Percentiles rank a stretch among this genome's conserved stretches.
Conservation (phyloP, 2,329 filamentous ascomycete genomes). For the Penicillium sp. region DNA sequence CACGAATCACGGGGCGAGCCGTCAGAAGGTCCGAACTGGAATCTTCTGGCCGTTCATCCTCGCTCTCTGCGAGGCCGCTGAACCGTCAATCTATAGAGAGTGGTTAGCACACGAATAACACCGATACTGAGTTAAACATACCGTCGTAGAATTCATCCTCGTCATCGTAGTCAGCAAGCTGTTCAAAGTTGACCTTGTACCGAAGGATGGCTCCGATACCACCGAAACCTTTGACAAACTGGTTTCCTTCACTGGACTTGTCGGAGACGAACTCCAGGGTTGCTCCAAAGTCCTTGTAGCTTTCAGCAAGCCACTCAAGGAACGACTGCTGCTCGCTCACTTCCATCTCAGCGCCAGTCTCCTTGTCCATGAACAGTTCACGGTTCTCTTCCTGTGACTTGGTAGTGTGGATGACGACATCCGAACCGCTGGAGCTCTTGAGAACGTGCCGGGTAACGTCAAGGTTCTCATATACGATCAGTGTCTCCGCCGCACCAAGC, state of each 20-base stretch:
- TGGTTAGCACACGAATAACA: conserved; percentile 2
- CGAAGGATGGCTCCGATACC: conserved; percentile 93
- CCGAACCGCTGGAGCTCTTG: conserved; percentile 64
- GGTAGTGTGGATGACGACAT: conserved; percentile 74
- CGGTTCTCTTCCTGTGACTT: conserved; percentile 76
- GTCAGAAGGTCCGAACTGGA: conserved; percentile 46
- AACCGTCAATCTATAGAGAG: conserved; percentile 68
- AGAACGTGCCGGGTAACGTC: conserved; percentile 87
- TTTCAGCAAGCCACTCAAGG: conserved; percentile 98
- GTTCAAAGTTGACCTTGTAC: conserved; percentile 99
- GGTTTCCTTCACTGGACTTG: conserved; percentile 93
- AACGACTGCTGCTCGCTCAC: conserved; percentile 77
- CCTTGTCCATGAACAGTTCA: conserved; percentile 85
- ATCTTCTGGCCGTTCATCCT: conserved; percentile 66
- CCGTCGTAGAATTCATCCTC: conserved; percentile 87
- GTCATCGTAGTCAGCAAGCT: conserved; percentile 82
- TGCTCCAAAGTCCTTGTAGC: conserved; percentile 96
- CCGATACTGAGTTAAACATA: conserved; percentile 28
- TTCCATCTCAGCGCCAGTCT: conserved; percentile 96
- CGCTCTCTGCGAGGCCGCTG: conserved; percentile 76
- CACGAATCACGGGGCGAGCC: conserved; percentile 41
- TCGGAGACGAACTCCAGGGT: conserved; percentile 95
- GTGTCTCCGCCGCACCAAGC: conserved; percentile 81
- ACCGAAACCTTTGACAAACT: conserved; percentile 99
- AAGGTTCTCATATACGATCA: conserved; percentile 96